Base-by-base conservation (phyloP, 1,284 basidiomycete genomes). In the Heterobasidion irregulare region DNA sequence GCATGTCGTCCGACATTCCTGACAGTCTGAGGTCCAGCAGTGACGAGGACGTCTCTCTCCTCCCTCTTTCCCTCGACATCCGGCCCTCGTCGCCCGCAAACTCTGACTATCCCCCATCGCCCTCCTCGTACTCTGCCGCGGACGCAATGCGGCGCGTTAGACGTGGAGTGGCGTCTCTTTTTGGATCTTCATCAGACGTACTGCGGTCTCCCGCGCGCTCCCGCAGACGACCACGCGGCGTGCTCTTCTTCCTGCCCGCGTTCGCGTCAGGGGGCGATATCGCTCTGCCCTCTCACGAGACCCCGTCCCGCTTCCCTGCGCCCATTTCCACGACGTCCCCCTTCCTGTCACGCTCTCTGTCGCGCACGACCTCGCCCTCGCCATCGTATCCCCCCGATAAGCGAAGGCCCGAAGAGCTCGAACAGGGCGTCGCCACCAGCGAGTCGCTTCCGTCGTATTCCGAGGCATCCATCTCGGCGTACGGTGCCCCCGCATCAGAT, bases 241-340 rank as follows among this genome's bases (percentile, higher is more conserved):
- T 89, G 38, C 70, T 91, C 54, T 90, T 89, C 71, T 90, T 92
- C 75, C 77, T 92, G 49, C 89, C 88, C 38, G 86, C 89, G n/a
- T 84, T 89, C 62, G 38, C 59, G n/a, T 50, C 58, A 19, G 43
- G 54, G 2, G 59, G 59, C 13, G 54, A 55, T 32, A 56, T 60
- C 38, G 8, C 58, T 10, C 58, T 60, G 35, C 16, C 53, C 47
- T 16, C 50, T 49, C 15, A 50, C 45, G 44, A 41, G 12, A 7
- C 7, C 18, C 2, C 51, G 35, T 32, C 50, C 16, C n/a, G 33
- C 46, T 6, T 34, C 53, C 26, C 46, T 12, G n/a, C 46, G 10
- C 26, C 46, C 46, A 47, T 32, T 26, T 47, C 45, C n/a, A 4
- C 35, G 8, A 34, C 34, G 38, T 8, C 52, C 26, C 44, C 26